Evolutionary conservation across 768 basidiomycete species (phyloP), one percentile per base, ranked within the genome.

Genomic region (Mycena haematopus): DNA sequence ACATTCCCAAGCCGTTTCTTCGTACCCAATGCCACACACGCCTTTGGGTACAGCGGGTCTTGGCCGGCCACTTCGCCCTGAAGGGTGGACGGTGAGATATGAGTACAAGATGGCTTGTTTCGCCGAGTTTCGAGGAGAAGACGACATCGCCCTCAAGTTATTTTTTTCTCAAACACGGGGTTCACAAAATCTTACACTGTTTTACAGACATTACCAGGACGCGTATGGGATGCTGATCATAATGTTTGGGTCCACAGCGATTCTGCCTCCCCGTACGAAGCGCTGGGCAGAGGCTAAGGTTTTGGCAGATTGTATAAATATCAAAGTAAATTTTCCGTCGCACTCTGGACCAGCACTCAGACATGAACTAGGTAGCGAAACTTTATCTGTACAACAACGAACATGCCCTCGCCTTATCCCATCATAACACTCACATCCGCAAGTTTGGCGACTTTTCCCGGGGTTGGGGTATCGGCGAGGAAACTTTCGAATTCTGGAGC

Each of bases 201-300:
- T 54, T 60, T 44, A 60, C 70, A 95, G 95, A 72, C 95, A 98
- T 73, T 97, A 95, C 71, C 95, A 96, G 75, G 95, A 97, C 69
- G 94, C 93, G 14, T 96, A 96, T 77, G 84, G 84, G 36, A 89
- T 84, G 53, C 79, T 98, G 5, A 81, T 88, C 52, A 87, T 90
- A 59, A 95, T 97, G 91, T 96, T 98, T 71, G 87, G 89, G 2
- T 94, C 93, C 8, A 91, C 90, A 2, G 87, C 88, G 6, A 90
- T 92, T 52, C 78, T 97, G 9, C 93, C 92, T 1, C 95, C 95
- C 6, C 86, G 96, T 10, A 98, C 95, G 1, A 99, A 99, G 73
- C 84, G 96, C 31, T 99, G 96, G 96, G 95, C 96, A 17, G 97
- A 99, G 74, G 96, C 96, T 3, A 97, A 96, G 74, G 97, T 99